These are phyloP conservation scores for Neospora caninum DNA, from an alignment of 169 alveolate species.

Conservation along the genomic window DNA sequence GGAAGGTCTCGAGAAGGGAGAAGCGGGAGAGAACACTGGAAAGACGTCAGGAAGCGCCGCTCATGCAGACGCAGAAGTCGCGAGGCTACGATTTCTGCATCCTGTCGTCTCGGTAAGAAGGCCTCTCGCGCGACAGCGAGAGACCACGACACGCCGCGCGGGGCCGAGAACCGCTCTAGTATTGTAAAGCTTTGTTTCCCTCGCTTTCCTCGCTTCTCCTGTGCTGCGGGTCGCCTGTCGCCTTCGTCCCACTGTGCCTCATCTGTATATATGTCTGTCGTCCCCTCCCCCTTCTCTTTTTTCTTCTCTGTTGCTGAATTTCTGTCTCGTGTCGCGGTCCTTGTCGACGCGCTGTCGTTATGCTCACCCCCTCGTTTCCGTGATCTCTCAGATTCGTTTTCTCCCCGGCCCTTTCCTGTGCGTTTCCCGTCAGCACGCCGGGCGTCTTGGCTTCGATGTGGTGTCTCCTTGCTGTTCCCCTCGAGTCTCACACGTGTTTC, in stretches of 20 bases:
- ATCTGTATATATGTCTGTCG: too few relatives aligned
- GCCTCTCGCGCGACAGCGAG: too few relatives aligned
- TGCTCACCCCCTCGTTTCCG: background rate
- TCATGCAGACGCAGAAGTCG: background rate
- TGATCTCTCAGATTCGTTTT: background rate
- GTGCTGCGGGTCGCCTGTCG: too few relatives aligned
- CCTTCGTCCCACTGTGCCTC: too few relatives aligned
- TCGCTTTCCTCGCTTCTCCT: too few relatives aligned
- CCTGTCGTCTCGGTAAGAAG: background rate
- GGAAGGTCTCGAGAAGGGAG: background rate
- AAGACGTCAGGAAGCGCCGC: background rate
- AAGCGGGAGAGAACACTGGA: background rate
- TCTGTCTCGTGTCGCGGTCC: background rate
- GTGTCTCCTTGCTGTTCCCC: background rate
- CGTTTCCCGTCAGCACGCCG: background rate
- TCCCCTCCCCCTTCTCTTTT: background rate
- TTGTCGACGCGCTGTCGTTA: too few relatives aligned
- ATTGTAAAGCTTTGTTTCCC: too few relatives aligned
- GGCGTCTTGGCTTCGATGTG: too few relatives aligned
- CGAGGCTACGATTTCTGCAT: slow-evolving; percentile 3
- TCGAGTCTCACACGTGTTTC: background rate
- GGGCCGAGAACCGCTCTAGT: too few relatives aligned
- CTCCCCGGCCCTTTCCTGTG: background rate
- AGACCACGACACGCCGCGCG: too few relatives aligned
- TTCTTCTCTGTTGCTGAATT: background rate